These are phyloP conservation scores for Eucalyptus tenuipes DNA, from an alignment of 345 rosid genomes.

Conservation along the genomic window DNA sequence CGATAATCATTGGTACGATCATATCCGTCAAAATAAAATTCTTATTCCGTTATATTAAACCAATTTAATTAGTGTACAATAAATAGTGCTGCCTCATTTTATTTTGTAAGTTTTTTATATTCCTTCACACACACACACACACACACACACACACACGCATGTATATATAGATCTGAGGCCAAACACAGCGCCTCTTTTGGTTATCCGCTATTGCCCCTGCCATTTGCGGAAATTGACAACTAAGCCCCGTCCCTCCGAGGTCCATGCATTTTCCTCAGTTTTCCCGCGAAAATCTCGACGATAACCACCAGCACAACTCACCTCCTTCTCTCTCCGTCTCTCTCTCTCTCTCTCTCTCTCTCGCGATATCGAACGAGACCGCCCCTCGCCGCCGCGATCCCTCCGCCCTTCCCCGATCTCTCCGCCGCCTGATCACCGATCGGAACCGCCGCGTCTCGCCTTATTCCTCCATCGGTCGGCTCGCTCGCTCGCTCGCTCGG, in stretches of 20 bases:
- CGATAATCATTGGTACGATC: neutral
- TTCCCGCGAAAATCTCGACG: conserved; percentile 11
- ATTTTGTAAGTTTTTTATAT: neutral
- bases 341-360: neutral
- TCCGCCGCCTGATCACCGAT: neutral
- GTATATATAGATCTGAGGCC: neutral
- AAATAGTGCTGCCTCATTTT: neutral
- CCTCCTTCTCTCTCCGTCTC: neutral
- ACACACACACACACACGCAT: rapidly evolving
- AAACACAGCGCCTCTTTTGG: neutral
- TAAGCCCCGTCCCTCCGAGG: neutral
- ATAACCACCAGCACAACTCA: neutral
- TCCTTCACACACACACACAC: neutral
- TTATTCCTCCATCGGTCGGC: too few species aligned
- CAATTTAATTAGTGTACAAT: neutral
- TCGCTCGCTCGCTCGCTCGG: neutral
- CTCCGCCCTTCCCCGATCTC: neutral
- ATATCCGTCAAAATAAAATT: neutral
- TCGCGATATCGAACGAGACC: neutral
- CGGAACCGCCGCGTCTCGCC: conserved; percentile 1
- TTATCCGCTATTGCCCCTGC: neutral
- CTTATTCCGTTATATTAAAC: neutral
- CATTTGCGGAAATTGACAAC: neutral
- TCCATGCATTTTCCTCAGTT: conserved; percentile 3
- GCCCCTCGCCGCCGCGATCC: neutral